Evolutionary conservation across 2,329 filamentous ascomycete genomes (phyloP), one percentile per base, ranked within the genome.

Genomic region (Pseudocercospora fijiensis): DNA sequence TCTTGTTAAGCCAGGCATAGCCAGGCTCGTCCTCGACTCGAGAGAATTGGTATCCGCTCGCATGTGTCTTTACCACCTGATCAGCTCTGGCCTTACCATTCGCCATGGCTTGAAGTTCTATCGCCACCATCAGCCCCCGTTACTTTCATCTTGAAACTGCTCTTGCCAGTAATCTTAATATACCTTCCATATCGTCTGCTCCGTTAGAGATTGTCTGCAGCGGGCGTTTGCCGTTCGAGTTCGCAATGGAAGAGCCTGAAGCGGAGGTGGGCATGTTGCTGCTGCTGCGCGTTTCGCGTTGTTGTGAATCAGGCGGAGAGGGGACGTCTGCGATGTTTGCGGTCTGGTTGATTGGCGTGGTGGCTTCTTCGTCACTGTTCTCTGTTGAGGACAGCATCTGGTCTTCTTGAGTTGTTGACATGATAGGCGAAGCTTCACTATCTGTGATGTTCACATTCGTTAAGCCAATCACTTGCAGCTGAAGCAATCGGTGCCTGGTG

Each of bases 301-400:
- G 74, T 70, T 85, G 83, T 1, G 83, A 85, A 60, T 81, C 81
- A 24, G 84, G 83, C 37, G 84, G 84, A 9, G 83, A 85, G 60
- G 85, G 79, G 64, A 85, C 81, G n/a, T 78, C 76, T 56, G 57
- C 61, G 58, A 67, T 68, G 73, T 68, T 59, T 71, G 72, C 64
- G 66, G 70, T 66, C 69, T 71, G 67, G 70, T 75, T 55, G 77
- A 79, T 28, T 78, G 80, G 43, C 79, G 83, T 62, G 76, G 78
- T 49, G 79, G 65, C 73, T 55, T 77, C 74, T 45, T 76, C 75
- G 37, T 59, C 49, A 30, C 53, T 56, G 27, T 56, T 28, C 16
- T 41, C 53, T 18, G 27, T 70, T 7, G 76, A 73, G 51, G 81
- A 84, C 65, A 81, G 79, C 84, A 86, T 86, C 64, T 81, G 82